Base-by-base conservation (phyloP, 108 stramenopile genomes). In the Skeletonema grethae region DNA sequence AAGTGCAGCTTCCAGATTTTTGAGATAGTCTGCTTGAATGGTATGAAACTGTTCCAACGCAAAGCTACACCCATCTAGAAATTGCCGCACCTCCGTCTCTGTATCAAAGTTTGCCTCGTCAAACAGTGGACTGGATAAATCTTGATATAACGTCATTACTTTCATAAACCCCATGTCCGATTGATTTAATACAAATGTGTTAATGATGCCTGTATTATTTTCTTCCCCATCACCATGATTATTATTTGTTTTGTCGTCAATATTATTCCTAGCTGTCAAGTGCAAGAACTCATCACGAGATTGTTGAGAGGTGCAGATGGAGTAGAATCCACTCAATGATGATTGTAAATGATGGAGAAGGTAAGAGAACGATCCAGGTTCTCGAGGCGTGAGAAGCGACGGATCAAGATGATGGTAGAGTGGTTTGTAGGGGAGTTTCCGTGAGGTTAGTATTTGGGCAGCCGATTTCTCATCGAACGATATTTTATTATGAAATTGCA, bases 21-120 rank as follows among this genome's bases (percentile, higher is more conserved):
- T 53, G 3, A 53, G 50, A 53, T 53, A 53, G 22, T 53, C 50
- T 8, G 20, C 22, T 24, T 53, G 50, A 2, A 22, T 8, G 5
- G 22, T 53, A 36, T 92, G 90, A 70, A 87, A 91, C 25, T 85
- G 83, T 62, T 91, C 77, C 48, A 94, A 68, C 15, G 93, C 90
- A 38, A 84, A 90, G 7, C 72, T 83, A 8, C 85, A 85, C n/a
- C 88, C 90, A 20, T 80, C 70, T 69, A 85, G 57, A 41, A 94
- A 94, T 41, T 90, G 82, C 7, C 50, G 41, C 8, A 87, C 61
- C 2, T 53, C 20, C 50, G 7, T 24, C 22, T 53, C 50, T 53
- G 15, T 53, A 65, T 90, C 73, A 76, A 94, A 87, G 11, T 75
- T 72, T 61, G 76, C 73, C 34, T 58, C 48, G 0, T 70, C 58